Conservation (phyloP, 306 rosid species). For the Betula pendula region DNA sequence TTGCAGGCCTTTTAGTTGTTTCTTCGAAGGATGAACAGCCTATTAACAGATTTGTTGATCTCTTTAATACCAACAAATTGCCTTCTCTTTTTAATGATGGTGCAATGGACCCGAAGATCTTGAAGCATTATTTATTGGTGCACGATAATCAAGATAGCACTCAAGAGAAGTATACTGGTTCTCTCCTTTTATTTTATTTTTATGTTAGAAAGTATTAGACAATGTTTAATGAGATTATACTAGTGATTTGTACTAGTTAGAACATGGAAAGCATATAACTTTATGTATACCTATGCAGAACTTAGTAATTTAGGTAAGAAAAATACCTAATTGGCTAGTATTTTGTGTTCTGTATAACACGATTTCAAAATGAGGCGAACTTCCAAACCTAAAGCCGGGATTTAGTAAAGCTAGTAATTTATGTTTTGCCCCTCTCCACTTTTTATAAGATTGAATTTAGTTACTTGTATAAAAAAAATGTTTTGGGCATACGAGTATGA, state of each 20-base stretch:
- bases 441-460: too few species aligned
- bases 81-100: slow-evolving; percentile 89
- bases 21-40: slow-evolving; percentile 94
- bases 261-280: not conserved
- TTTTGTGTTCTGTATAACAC: not conserved
- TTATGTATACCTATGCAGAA: not conserved
- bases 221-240: not conserved
- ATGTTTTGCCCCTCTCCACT: not conserved
- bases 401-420: not conserved
- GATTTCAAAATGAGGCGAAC: not conserved
- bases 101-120: slow-evolving; percentile 89
- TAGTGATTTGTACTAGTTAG: not conserved
- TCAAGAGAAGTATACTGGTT: slow-evolving; percentile 61
- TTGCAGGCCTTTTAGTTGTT: slow-evolving; percentile 87
- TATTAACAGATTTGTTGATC: slow-evolving; percentile 73
- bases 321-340: not conserved
- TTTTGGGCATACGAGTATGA: not conserved
- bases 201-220: slow-evolving; percentile 15
- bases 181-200: slow-evolving; percentile 26
- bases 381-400: not conserved
- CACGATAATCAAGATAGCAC: slow-evolving; percentile 90
- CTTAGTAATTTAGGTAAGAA: not conserved
- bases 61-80: slow-evolving; percentile 69
- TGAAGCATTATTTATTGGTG: slow-evolving; percentile 84
- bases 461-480: too few species aligned